A percentile compares a stretch with the other conserved stretches of the same genome.
These are phyloP conservation scores for Colletotrichum sp. DNA, from an alignment of 2,329 filamentous ascomycete genomes.

Conservation along the genomic window DNA sequence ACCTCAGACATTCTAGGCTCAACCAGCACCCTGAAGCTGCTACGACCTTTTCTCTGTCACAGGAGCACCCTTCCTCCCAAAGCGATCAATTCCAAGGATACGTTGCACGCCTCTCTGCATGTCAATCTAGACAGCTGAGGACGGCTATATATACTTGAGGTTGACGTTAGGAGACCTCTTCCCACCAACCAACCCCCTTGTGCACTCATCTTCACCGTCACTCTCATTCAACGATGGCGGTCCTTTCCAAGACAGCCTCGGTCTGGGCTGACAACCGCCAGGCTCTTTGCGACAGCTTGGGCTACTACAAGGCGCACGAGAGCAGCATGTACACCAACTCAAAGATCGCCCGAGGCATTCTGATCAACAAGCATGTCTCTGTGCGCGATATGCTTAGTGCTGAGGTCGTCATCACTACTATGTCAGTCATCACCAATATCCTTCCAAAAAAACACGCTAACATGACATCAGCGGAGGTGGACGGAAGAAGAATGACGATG, in stretches of 20 bases:
- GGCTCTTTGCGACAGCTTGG: slow-evolving; percentile 66
- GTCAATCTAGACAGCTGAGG: background rate
- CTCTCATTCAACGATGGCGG: background rate
- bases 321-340: slow-evolving; percentile 59
- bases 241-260: background rate
- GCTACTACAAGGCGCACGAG: slow-evolving; percentile 67
- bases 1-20: background rate
- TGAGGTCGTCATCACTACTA: slow-evolving; percentile 67
- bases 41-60: background rate
- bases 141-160: background rate
- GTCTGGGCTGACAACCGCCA: slow-evolving; percentile 63
- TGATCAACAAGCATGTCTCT: slow-evolving; percentile 62
- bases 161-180: background rate
- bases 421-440: slow-evolving; percentile 46
- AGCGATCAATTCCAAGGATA: background rate
- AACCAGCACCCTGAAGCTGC: background rate
- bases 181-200: background rate
- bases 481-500: slow-evolving; percentile 46
- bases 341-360: slow-evolving; percentile 57
- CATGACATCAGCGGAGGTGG: slow-evolving; percentile 57
- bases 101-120: background rate
- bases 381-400: slow-evolving; percentile 62
- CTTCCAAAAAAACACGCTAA: slow-evolving; percentile 5
- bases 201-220: background rate
- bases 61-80: background rate